Base-by-base conservation (phyloP, 164 flowering plant genomes). In the Nelumbo lutea region DNA sequence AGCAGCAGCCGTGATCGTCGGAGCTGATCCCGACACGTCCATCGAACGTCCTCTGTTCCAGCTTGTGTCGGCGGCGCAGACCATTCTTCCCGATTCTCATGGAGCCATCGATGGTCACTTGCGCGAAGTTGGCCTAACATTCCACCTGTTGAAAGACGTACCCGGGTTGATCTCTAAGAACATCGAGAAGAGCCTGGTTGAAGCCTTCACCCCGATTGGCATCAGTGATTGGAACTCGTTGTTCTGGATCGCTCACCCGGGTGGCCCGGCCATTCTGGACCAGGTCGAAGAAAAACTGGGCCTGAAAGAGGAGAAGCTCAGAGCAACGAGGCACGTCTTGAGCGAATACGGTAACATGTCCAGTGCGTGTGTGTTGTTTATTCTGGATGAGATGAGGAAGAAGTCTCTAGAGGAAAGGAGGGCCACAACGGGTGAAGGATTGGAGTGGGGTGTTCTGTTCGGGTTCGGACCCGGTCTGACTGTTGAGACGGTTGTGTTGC, bases 191-290 rank as follows among this genome's bases (percentile, higher is more conserved):
- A 27, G 27, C 27, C 27, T 27, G 27, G 27, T 27, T 27, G 27
- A 27, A 27, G 27, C 27, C 27, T 73, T 73, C 27, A 6, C 2
- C 7, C 72, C 72, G 6, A 43, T 73, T 3, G 72, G 76, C 0
- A 68, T 73, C 10, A 68, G 40, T 38, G 76, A 73, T 6, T 73
- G 76, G 76, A 73, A 73, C 68, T 73, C 76, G 7, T 8, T 73
- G 27, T 73, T 73, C 10, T 73, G 68, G 68, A 59, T 73, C 7
- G 76, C 68, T 10, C 27, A 27, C 27, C 27, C 27, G 27, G 27
- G 27, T 27, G 27, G 27, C 27, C 27, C 27, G 27, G 27, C 27
- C 56, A 74, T 74, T 43, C 55, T 74, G 1, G 69, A 74, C 56
- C 72, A 68, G 59, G 56, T 74, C 1, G 72, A 68, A 59, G n/a